Base-by-base conservation (phyloP, 2,329 filamentous ascomycete genomes). In the Diaporthe ampelina region DNA sequence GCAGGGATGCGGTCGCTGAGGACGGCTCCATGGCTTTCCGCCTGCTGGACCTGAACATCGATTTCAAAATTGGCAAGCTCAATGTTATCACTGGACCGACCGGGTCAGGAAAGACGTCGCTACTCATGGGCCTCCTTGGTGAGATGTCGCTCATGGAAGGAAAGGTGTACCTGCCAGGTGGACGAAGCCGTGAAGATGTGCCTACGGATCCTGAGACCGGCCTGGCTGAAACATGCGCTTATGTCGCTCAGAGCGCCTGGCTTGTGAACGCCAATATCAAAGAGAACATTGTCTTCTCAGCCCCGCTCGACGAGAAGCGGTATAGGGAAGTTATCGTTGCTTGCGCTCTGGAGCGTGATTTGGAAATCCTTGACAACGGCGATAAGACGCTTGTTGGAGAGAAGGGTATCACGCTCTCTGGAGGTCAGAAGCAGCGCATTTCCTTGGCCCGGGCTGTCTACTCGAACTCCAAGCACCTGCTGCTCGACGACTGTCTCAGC, bases 391-490 rank as follows among this genome's bases (percentile, higher is more conserved):
- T 98, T 29, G 97, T 99, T 43, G 97, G 97, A 69, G 97, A 99
- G 82, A 99, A 98, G 84, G 97, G 97, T 45, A 98, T 99, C 76
- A 96, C 96, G 21, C 90, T 99, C 19, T 99, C 97, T 9, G 97
- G 97, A 77, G 97, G 97, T 9, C 97, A 99, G 84, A 98, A 98
- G 84, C 97, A 99, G 83, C 93, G 97, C 74, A 98, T 99, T 69
- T 98, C 96, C 19, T 89, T 99, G 58, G 97, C 97, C n/a, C 92
- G 97, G 78, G 97, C 97, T 1, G 89, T 99, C n/a, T 99, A 99
- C 84, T 98, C 95, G 77, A 96, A 95, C 83, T 97, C 95, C 8
- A 93, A 93, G 70, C 96, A 98, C 82, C 85, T 99, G 21, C 89
- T 99, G 15, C 88, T 99, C 67, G 97, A 99, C 80, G 97, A 99